These are phyloP conservation scores for Pseudocercospora musae DNA, from an alignment of 2,329 filamentous ascomycete species.

Conservation along the genomic window DNA sequence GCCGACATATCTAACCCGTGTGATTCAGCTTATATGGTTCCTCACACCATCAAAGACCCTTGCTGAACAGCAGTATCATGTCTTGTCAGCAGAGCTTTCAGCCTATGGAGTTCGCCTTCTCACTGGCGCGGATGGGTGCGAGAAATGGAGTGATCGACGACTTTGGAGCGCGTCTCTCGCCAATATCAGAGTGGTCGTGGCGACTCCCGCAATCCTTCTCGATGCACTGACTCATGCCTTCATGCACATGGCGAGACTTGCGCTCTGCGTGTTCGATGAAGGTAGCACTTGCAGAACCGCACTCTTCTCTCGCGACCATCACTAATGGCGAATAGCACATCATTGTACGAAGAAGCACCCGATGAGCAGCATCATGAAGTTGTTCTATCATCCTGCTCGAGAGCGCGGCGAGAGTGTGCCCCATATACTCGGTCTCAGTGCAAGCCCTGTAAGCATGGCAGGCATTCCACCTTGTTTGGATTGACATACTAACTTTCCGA, in stretches of 20 bases:
- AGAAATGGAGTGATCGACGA: constrained; percentile 66
- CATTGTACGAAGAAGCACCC: constrained; percentile 65
- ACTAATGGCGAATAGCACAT: constrained; percentile 57
- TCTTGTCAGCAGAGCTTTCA: constrained; percentile 38
- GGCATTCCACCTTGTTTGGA: not conserved
- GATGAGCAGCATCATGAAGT: constrained; percentile 67
- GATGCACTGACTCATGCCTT: constrained; percentile 76
- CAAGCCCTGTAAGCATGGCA: constrained; percentile 56
- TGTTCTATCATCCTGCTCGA: constrained; percentile 60
- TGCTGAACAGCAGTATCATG: constrained; percentile 44
- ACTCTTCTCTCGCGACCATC: not conserved
- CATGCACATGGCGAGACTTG: constrained; percentile 60
- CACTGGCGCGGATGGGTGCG: constrained; percentile 64
- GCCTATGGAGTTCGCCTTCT: constrained; percentile 60
- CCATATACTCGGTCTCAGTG: constrained; percentile 72
- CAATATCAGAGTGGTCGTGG: constrained; percentile 69
- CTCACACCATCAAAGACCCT: constrained; percentile 45
- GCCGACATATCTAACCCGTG: not conserved
- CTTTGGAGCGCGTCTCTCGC: constrained; percentile 66
- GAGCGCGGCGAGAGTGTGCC: constrained; percentile 49
- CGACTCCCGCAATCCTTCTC: constrained; percentile 70
- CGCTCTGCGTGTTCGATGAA: constrained; percentile 80
- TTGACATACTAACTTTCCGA: not conserved
- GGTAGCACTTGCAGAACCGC: constrained; percentile 44
- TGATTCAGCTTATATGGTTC: constrained; percentile 44